Base-by-base conservation (phyloP, 2,329 filamentous ascomycete species). In the Didymosphaeria variabile region DNA sequence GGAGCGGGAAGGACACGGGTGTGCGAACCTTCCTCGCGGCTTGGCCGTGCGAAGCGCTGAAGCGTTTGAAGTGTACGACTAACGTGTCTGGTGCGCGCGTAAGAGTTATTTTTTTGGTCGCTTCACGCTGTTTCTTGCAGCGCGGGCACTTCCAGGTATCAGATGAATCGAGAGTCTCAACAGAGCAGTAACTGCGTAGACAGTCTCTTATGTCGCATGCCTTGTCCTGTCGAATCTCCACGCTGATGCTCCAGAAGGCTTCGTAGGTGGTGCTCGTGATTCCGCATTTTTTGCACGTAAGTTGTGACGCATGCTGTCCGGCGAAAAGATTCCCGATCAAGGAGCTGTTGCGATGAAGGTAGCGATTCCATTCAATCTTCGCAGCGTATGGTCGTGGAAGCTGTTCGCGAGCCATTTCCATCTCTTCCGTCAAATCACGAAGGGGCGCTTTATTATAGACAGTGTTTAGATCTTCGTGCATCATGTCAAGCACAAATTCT, bases 401-500 rank as follows among this genome's bases (percentile, higher is more conserved):
- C 21, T 82, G 78, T 70, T 91, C 88, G 26, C 89, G 84, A 53
- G 82, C 82, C 66, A 85, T 79, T 74, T 91, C 88, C 71, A 91
- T 85, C 29, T 84, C 79, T 17, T 84, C 82, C 0, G 86, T 88
- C 44, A 91, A 79, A 5, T 84, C 83, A 53, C 84, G 83, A 2
- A 90, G 80, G 0, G 86, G 87, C 2, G 81, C 82, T 56, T 85
- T 81, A 62, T 87, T 82, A 82, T 88, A 91, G 32, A 86, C 84
- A 7, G 84, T 79, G 74, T 97, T 96, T 5, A 96, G 89, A 78
- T 99, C 95, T 73, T 95, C 91, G 68, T 94, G 90, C 13, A 98
- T 83, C 66, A 91, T 89, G 56, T 92, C 89, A 40, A 97, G 84
- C 29, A 97, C 78, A 72, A 96, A 97, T 49, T 89, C 88, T 67